Evolutionary conservation across 179 eudicot genomes (phyloP).

Genomic region (Vitellaria paradoxa): DNA sequence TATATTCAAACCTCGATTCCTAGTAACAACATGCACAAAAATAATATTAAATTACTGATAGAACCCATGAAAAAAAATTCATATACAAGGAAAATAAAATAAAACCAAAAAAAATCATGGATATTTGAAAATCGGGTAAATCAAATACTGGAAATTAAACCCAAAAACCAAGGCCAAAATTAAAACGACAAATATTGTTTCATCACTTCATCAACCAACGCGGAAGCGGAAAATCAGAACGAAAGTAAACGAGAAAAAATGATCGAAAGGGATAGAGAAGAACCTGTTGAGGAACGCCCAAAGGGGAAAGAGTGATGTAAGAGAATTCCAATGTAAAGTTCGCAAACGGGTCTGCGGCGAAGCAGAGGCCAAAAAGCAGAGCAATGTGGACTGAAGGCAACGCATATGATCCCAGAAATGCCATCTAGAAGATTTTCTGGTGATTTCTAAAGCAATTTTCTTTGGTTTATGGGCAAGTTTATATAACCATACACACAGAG

Average conservation of each 20-base stretch:
- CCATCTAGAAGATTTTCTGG: slow-evolving; percentile 7
- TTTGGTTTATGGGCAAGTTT: not conserved
- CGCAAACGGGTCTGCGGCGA: slow-evolving; percentile 44
- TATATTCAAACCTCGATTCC: not conserved
- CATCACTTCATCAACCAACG: not conserved
- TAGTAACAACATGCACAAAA: not conserved
- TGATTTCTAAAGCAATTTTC: not conserved
- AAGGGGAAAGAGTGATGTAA: slow-evolving; percentile 71
- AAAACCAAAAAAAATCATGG: not conserved
- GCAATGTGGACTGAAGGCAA: slow-evolving; percentile 30
- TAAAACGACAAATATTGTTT: not conserved
- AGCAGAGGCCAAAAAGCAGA: slow-evolving; percentile 31
- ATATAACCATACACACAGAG: not conserved
- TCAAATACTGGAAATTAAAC: not conserved
- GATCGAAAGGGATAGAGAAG: not conserved
- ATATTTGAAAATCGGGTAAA: not conserved
- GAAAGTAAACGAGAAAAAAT: not conserved
- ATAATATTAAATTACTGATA: not conserved
- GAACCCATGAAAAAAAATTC: not conserved
- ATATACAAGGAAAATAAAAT: too few species aligned
- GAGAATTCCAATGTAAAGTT: slow-evolving; percentile 44
- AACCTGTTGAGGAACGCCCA: slow-evolving; percentile 83
- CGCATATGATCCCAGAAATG: slow-evolving; percentile 4
- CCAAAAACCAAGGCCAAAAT: not conserved
- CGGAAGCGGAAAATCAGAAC: slow-evolving; percentile 2